phyloP scores from a whole-genome alignment of 345 rosid genomes.

The Theobroma cacao region DNA sequence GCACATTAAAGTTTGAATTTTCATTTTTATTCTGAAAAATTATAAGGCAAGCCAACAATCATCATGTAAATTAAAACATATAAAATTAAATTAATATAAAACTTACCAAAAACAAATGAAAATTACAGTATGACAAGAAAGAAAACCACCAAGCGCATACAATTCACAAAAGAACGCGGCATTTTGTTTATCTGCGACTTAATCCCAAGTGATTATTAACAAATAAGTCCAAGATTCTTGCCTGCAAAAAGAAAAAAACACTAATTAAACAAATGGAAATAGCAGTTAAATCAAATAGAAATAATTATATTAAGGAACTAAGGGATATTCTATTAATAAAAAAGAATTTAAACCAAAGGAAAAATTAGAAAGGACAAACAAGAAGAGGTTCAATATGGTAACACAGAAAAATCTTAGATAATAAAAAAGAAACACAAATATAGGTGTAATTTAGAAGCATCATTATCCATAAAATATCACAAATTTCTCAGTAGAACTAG shows the following conservation, averaged over 20 bases:
- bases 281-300: conserved; percentile 11
- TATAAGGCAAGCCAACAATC: neutral
- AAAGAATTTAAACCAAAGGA: neutral
- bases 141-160: conserved; percentile 70
- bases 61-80: neutral
- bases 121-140: conserved; percentile 77
- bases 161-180: conserved; percentile 77
- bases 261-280: neutral
- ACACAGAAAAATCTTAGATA: neutral
- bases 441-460: neutral
- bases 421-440: neutral
- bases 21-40: neutral
- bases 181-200: conserved; percentile 44
- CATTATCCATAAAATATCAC: neutral
- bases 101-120: conserved; percentile 35
- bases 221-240: conserved; percentile 9
- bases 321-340: neutral
- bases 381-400: neutral
- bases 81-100: neutral
- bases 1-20: neutral
- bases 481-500: neutral
- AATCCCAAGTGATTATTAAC: conserved; percentile 9
- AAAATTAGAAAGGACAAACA: neutral
- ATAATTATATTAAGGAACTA: neutral
- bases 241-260: conserved; percentile 29